A percentile compares a stretch with the other conserved stretches of the same genome.
These are phyloP conservation scores for Hippophae gyantsensis DNA, from an alignment of 306 rosid genomes.

Conservation along the genomic window DNA sequence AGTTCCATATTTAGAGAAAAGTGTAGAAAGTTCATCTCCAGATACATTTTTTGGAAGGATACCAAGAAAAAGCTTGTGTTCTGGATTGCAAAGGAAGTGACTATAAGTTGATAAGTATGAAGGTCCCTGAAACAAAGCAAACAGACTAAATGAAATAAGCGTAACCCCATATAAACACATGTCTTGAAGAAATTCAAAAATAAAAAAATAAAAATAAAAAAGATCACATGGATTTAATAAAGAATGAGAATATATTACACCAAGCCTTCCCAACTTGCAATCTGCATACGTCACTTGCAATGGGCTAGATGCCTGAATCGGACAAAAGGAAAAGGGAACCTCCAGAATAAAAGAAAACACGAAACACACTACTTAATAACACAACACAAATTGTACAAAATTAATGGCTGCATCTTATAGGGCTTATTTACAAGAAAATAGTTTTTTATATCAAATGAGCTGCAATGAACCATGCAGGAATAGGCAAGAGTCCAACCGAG, in stretches of 20 bases:
- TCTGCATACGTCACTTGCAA: constrained; percentile 99
- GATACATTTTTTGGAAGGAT: constrained; percentile 96
- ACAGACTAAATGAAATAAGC: constrained; percentile 9
- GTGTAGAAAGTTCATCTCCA: constrained; percentile 66
- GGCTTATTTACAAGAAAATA: constrained; percentile 2
- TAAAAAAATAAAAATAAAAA: background rate
- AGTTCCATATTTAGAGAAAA: constrained; percentile 66
- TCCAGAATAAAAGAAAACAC: constrained; percentile 21
- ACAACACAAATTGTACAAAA: constrained; percentile 9
- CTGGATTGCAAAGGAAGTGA: constrained; percentile 36
- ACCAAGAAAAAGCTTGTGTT: constrained; percentile 92
- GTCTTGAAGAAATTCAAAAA: constrained; percentile 16
- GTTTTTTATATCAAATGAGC: constrained; percentile 4
- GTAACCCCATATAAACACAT: constrained; percentile 3
- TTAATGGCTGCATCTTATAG: background rate
- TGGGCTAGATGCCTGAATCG: constrained; percentile 92
- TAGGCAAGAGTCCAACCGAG: constrained; percentile 28
- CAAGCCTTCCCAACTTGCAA: constrained; percentile 98
- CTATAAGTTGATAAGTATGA: constrained; percentile 9
- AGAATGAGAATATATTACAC: constrained; percentile 36
- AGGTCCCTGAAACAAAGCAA: constrained; percentile 9
- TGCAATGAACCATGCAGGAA: constrained; percentile 11
- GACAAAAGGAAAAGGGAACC: constrained; percentile 26
- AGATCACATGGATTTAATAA: constrained; percentile 13
- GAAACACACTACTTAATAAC: constrained; percentile 12